phyloP scores from a whole-genome alignment of 306 rosid species.

The Citrullus mucosospermus region DNA sequence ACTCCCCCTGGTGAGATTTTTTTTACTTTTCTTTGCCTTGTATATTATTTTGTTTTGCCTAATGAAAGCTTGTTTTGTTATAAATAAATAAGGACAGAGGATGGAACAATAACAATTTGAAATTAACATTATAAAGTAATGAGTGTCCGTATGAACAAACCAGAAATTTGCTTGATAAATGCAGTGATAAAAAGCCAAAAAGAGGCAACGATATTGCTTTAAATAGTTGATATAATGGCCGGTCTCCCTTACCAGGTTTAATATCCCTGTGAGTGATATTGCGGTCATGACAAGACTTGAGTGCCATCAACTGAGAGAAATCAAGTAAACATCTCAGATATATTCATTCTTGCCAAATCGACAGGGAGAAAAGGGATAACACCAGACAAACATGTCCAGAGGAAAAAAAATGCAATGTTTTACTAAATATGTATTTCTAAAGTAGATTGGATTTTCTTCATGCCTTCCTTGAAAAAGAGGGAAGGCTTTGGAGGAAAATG shows the following conservation, averaged over 20 bases:
- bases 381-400: background rate
- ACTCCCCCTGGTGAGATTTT: background rate
- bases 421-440: background rate
- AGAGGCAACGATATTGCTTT: background rate
- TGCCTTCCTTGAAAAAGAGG: background rate
- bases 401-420: background rate
- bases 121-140: background rate
- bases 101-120: background rate
- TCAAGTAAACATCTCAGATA: background rate
- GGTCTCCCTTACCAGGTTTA: constrained; percentile 72
- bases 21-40: background rate
- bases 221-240: constrained; percentile 3
- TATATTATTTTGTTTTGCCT: background rate
- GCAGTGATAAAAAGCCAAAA: background rate
- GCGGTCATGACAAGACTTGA: constrained; percentile 90
- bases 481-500: background rate
- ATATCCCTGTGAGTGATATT: constrained; percentile 93
- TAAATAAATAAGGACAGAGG: background rate
- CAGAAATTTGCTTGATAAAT: background rate
- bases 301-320: constrained; percentile 53
- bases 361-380: background rate
- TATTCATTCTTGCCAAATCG: background rate
- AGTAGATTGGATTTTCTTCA: background rate
- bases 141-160: background rate
- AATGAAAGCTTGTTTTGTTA: background rate